phyloP scores from a whole-genome alignment of 345 rosid species.

The Eucalyptus erythrocorys region DNA sequence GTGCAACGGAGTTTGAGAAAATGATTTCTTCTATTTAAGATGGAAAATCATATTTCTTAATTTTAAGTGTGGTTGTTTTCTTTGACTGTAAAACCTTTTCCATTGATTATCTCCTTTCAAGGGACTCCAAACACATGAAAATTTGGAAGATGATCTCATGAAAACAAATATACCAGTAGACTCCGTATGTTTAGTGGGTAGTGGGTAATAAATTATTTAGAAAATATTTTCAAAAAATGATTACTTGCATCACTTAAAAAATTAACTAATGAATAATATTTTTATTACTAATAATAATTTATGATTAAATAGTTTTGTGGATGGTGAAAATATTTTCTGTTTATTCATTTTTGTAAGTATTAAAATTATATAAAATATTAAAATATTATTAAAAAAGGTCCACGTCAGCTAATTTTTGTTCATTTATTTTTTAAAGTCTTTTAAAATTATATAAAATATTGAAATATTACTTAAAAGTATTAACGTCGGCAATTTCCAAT shows the following conservation, averaged over 20 bases:
- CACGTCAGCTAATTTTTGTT: too few relatives aligned
- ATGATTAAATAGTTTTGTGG: too few relatives aligned
- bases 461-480: not conserved
- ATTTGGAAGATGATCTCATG: not conserved
- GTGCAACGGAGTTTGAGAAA: not conserved
- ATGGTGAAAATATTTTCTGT: too few relatives aligned
- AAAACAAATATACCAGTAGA: not conserved
- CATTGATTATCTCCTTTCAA: not conserved
- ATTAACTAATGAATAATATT: too few relatives aligned
- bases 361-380: too few relatives aligned
- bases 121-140: not conserved
- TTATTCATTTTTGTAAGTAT: too few relatives aligned
- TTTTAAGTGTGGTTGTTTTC: not conserved
- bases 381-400: too few relatives aligned
- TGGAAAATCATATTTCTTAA: not conserved
- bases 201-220: not conserved
- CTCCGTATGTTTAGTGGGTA: not conserved
- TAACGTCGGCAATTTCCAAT: rapidly evolving
- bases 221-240: too few relatives aligned
- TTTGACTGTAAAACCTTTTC: not conserved
- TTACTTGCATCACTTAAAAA: too few relatives aligned
- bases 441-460: not conserved
- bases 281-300: too few relatives aligned
- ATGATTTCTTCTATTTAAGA: not conserved
- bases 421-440: not conserved